These are phyloP conservation scores for Kurtzmaniella cleridarum DNA, from an alignment of 805 yeast species.

Conservation along the genomic window DNA sequence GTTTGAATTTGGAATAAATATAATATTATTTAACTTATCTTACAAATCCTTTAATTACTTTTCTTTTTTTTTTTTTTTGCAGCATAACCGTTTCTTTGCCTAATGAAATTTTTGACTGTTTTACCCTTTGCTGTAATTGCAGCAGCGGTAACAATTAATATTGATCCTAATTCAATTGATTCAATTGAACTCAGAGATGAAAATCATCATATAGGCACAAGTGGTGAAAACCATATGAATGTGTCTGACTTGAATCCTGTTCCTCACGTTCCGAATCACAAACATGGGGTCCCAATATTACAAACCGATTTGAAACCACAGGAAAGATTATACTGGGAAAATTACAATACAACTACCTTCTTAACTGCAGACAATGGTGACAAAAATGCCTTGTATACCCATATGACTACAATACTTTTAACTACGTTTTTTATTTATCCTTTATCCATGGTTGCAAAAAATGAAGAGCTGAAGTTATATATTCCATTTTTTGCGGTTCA, in stretches of 20 bases:
- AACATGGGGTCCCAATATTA: constrained; percentile 74
- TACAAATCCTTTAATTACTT: too few species aligned
- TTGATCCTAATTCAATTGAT: not conserved
- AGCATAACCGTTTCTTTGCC: too few species aligned
- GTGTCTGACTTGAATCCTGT: constrained; percentile 16
- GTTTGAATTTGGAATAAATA: too few species aligned
- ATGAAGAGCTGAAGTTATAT: constrained; percentile 51
- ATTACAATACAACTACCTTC: constrained; percentile 72
- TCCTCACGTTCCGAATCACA: constrained; percentile 35
- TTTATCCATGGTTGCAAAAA: constrained; percentile 56
- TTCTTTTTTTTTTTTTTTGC: too few species aligned
- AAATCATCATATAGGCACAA: constrained; percentile 2
- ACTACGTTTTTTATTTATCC: constrained; percentile 63
- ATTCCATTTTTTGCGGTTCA: constrained; percentile 52
- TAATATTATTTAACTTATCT: too few species aligned
- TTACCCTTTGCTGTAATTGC: too few species aligned
- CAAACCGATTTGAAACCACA: constrained; percentile 61
- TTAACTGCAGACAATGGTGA: constrained; percentile 50
- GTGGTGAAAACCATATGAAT: constrained; percentile 18
- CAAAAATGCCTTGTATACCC: constrained; percentile 49
- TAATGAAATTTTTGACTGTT: too few species aligned
- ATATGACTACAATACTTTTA: constrained; percentile 39
- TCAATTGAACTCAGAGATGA: not conserved
- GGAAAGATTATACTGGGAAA: constrained; percentile 73
- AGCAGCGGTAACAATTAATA: too few species aligned